Conservation (phyloP, 2,329 filamentous ascomycete genomes). For the Ramularia collo-cygni region DNA sequence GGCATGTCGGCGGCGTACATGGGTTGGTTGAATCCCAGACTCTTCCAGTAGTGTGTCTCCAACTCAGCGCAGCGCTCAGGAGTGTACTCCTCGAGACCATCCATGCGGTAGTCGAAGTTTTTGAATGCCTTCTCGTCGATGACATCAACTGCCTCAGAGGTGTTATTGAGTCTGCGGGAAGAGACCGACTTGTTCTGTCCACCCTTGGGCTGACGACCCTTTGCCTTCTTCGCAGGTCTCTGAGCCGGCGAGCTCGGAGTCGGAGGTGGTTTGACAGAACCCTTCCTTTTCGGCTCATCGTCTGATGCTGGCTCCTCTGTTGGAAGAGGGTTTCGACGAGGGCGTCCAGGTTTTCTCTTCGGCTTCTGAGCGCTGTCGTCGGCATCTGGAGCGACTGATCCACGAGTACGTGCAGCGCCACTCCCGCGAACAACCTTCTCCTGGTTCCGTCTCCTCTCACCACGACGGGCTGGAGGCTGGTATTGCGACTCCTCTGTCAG, state of each 20-base stretch:
- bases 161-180: constrained; percentile 79
- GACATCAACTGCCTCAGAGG: constrained; percentile 66
- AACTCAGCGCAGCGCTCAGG: constrained; percentile 89
- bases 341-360: constrained; percentile 46
- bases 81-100: constrained; percentile 77
- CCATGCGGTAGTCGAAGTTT: constrained; percentile 83
- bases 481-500: constrained; percentile 93
- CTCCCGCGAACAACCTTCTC: constrained; percentile 39
- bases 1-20: constrained; percentile 96
- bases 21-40: constrained; percentile 85
- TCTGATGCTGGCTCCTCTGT: constrained; percentile 27
- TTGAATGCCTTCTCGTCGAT: constrained; percentile 88
- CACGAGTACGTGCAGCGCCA: constrained; percentile 24
- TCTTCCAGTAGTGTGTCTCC: constrained; percentile 95
- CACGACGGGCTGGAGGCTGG: constrained; percentile 85
- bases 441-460: constrained; percentile 63
- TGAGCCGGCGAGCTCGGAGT: constrained; percentile 32
- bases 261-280: constrained; percentile 19
- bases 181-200: constrained; percentile 67
- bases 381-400: constrained; percentile 18
- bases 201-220: constrained; percentile 45
- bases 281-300: constrained; percentile 21
- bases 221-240: constrained; percentile 48
- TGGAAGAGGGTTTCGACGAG: constrained; percentile 33
- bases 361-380: constrained; percentile 27